Percentiles rank a stretch among this genome's conserved stretches.
These are phyloP conservation scores for Mycena crocata DNA, from an alignment of 768 basidiomycete genomes.

Conservation along the genomic window DNA sequence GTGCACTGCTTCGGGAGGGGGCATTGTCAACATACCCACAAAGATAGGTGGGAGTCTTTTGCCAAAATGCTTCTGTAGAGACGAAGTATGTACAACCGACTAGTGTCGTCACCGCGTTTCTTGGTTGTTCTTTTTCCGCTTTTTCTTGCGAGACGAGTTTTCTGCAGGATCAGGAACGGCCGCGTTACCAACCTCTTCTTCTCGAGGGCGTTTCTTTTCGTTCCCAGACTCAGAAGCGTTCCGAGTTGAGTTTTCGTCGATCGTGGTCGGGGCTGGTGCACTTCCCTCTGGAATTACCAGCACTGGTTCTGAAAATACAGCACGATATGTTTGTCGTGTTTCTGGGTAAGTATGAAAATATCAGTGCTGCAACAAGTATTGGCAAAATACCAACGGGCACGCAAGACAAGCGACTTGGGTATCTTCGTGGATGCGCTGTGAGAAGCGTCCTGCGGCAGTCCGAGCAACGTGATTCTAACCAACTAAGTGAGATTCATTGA, in stretches of 20 bases:
- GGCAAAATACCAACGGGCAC: constrained; percentile 70
- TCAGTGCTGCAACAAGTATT: neutral
- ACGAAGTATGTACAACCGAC: no score
- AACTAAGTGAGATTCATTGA: constrained; percentile 3
- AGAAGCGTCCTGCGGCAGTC: constrained; percentile 74
- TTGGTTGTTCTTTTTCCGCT: constrained; percentile 40
- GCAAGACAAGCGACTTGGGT: constrained; percentile 75
- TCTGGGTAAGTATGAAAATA: constrained; percentile 59
- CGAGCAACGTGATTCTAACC: constrained; percentile 74
- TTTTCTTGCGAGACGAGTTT: constrained; percentile 43
- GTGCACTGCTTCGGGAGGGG: no score
- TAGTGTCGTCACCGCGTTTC: constrained; percentile 19
- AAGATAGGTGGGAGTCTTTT: no score
- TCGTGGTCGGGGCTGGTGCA: neutral
- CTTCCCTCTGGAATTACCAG: constrained; percentile 63
- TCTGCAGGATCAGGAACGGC: constrained; percentile 2
- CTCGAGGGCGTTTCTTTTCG: constrained; percentile 38
- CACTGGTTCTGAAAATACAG: constrained; percentile 80
- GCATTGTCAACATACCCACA: no score
- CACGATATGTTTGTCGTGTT: constrained; percentile 84
- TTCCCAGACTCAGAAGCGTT: neutral
- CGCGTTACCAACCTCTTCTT: constrained; percentile 25
- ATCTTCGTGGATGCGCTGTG: constrained; percentile 70
- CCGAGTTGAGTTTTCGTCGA: neutral
- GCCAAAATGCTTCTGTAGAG: no score